A percentile compares a stretch with the other conserved stretches of the same genome.
These are phyloP conservation scores for Lotmaria passim DNA, from an alignment of 208 protist species.

Conservation along the genomic window DNA sequence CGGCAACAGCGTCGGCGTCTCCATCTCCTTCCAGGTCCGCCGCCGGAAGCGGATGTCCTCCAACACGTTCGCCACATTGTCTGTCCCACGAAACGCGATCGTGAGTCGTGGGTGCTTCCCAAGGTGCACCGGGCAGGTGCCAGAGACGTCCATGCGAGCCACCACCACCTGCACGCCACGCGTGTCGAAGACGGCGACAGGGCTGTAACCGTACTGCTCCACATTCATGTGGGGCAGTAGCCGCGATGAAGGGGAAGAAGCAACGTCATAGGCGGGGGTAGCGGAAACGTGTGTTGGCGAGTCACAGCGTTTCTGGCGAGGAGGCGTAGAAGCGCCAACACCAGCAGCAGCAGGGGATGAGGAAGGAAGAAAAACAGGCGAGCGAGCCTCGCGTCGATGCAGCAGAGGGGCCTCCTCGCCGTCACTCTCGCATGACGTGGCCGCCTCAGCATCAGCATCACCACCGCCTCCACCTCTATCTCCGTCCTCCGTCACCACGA, in stretches of 20 bases:
- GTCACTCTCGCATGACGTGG: not conserved
- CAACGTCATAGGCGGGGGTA: not conserved
- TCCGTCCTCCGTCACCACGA: not conserved
- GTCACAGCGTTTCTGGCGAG: not conserved
- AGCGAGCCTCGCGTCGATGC: not conserved
- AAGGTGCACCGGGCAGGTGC: constrained; percentile 28
- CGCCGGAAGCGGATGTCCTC: constrained; percentile 71
- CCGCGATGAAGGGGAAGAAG: not conserved
- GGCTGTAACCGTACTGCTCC: constrained; percentile 75
- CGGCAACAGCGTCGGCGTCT: constrained; percentile 32
- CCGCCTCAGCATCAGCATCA: not conserved
- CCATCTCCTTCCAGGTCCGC: constrained; percentile 77
- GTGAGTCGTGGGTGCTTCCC: constrained; percentile 66
- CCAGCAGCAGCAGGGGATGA: too few species aligned
- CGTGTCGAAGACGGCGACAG: constrained; percentile 66
- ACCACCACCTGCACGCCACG: constrained; percentile 77
- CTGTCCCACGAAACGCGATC: constrained; percentile 84
- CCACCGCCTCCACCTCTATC: not conserved
- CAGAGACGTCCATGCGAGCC: constrained; percentile 48
- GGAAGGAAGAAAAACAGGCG: too few species aligned
- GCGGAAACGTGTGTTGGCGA: not conserved
- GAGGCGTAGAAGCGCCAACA: not conserved
- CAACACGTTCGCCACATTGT: constrained; percentile 70
- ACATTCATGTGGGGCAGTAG: constrained; percentile 47
- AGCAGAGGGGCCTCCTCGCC: too few species aligned